These are phyloP conservation scores for Podaxis carcinomalis DNA, from an alignment of 768 basidiomycete genomes.

Conservation along the genomic window DNA sequence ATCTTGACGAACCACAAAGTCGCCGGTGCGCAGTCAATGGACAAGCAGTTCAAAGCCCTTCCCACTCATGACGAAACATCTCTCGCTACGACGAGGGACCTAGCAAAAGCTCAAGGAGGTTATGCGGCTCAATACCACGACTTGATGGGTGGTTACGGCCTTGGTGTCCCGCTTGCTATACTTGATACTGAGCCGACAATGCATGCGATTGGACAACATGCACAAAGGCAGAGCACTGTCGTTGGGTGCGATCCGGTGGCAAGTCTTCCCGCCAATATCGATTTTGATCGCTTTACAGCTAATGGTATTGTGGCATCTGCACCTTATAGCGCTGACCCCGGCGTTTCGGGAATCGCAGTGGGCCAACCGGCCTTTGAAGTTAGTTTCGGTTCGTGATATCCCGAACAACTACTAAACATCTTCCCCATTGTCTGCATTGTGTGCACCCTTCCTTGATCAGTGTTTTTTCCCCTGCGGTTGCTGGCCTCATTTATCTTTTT, in stretches of 20 bases:
- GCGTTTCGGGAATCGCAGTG: background rate
- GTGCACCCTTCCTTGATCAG: background rate
- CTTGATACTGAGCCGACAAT: background rate
- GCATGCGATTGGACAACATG: background rate
- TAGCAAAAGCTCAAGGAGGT: background rate
- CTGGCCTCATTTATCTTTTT: background rate
- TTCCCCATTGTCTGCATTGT: background rate
- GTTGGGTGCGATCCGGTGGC: background rate
- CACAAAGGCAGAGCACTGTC: background rate
- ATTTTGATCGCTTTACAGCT: background rate
- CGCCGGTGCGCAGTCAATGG: background rate
- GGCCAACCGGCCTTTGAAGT: background rate
- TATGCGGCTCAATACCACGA: slow-evolving; percentile 1
- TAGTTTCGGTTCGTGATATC: background rate
- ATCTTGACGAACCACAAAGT: background rate
- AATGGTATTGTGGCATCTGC: background rate
- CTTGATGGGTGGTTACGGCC: slow-evolving; percentile 4
- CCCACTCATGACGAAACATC: background rate
- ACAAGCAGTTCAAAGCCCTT: background rate
- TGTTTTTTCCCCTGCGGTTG: background rate
- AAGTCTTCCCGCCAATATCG: background rate
- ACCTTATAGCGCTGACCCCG: background rate
- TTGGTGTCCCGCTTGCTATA: background rate
- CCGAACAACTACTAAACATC: background rate
- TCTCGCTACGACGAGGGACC: background rate